These are phyloP conservation scores for Candida sp. DNA, from an alignment of 1,139 yeast genomes.

Conservation along the genomic window DNA sequence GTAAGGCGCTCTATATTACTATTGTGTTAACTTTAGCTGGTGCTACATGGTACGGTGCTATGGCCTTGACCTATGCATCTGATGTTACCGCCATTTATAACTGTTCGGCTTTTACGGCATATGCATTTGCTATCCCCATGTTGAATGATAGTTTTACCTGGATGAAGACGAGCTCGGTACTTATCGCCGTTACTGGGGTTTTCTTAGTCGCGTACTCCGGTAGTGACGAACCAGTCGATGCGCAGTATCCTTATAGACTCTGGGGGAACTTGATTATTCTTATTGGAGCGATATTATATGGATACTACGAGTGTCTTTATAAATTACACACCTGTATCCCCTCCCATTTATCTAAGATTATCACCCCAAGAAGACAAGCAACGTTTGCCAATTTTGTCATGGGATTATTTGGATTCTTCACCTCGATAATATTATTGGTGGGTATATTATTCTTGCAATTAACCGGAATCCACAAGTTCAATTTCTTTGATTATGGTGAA, in stretches of 20 bases:
- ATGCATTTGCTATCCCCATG: slow-evolving; percentile 77
- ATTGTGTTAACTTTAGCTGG: slow-evolving; percentile 73
- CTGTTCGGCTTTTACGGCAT: slow-evolving; percentile 86
- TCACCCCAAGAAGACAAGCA: slow-evolving; percentile 47
- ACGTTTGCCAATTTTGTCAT: slow-evolving; percentile 46
- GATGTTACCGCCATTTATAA: slow-evolving; percentile 91
- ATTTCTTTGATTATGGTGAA: slow-evolving; percentile 46
- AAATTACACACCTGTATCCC: slow-evolving; percentile 79
- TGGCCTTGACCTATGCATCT: slow-evolving; percentile 76
- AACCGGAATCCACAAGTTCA: slow-evolving; percentile 56
- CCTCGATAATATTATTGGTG: slow-evolving; percentile 48
- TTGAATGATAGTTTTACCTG: slow-evolving; percentile 63
- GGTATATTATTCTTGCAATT: slow-evolving; percentile 50
- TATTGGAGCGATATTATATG: slow-evolving; percentile 78
- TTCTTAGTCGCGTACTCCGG: slow-evolving; percentile 78
- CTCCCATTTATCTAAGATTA: slow-evolving; percentile 37
- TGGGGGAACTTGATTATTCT: slow-evolving; percentile 73
- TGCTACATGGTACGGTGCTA: slow-evolving; percentile 82
- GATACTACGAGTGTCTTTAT: slow-evolving; percentile 82
- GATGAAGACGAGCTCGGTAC: slow-evolving; percentile 66
- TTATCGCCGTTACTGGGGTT: slow-evolving; percentile 72
- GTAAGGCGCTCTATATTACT: slow-evolving; percentile 44
- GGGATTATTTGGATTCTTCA: slow-evolving; percentile 58
- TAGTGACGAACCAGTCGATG: slow-evolving; percentile 18
- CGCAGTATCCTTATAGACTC: slow-evolving; percentile 55